Evolutionary conservation across 1,284 basidiomycete species (phyloP).

Genomic region (Leccinum fallax): DNA sequence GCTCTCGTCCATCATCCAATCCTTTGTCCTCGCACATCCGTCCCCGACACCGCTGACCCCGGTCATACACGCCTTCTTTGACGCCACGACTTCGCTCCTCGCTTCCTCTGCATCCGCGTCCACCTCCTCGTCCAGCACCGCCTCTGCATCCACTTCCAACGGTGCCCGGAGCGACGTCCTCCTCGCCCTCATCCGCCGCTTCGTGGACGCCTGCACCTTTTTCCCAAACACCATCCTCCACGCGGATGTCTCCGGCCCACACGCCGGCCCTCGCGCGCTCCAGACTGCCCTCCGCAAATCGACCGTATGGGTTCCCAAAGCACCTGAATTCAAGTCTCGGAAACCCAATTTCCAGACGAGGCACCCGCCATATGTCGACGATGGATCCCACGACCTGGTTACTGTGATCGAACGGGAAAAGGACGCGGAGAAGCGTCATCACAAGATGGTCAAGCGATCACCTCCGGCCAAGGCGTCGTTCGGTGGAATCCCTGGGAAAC

Average conservation of each 20-base stretch:
- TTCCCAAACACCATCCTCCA: slow-evolving; percentile 49
- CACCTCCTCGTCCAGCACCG: slow-evolving; percentile 3
- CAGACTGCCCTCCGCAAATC: slow-evolving; percentile 57
- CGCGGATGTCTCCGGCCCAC: slow-evolving; percentile 51
- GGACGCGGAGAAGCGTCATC: slow-evolving; percentile 47
- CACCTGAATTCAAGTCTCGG: slow-evolving; percentile 44
- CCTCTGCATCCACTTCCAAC: slow-evolving; percentile 5
- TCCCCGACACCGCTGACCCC: slow-evolving; percentile 49
- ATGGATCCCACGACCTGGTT: slow-evolving; percentile 77
- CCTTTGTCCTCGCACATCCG: slow-evolving; percentile 46
- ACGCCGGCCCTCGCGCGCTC: slow-evolving; percentile 53
- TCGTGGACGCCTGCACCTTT: slow-evolving; percentile 50
- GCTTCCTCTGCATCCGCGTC: slow-evolving; percentile 7
- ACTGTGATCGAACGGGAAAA: slow-evolving; percentile 76
- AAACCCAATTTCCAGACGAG: slow-evolving; percentile 51
- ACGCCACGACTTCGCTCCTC: slow-evolving; percentile 40
- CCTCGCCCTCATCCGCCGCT: slow-evolving; percentile 44
- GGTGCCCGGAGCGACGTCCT: slow-evolving; percentile 19
- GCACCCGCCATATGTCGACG: slow-evolving; percentile 70
- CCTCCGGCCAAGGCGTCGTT: slow-evolving; percentile 38
- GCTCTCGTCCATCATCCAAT: slow-evolving; percentile 52
- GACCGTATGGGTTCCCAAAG: slow-evolving; percentile 47
- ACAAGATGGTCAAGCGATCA: slow-evolving; percentile 34
- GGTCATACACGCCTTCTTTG: slow-evolving; percentile 52
- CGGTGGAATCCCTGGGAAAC: slow-evolving; percentile 46